A percentile compares a stretch with the other conserved stretches of the same genome.
Evolutionary conservation across 2,329 filamentous ascomycete species (phyloP).

Genomic region (Penicillium janthinellum): DNA sequence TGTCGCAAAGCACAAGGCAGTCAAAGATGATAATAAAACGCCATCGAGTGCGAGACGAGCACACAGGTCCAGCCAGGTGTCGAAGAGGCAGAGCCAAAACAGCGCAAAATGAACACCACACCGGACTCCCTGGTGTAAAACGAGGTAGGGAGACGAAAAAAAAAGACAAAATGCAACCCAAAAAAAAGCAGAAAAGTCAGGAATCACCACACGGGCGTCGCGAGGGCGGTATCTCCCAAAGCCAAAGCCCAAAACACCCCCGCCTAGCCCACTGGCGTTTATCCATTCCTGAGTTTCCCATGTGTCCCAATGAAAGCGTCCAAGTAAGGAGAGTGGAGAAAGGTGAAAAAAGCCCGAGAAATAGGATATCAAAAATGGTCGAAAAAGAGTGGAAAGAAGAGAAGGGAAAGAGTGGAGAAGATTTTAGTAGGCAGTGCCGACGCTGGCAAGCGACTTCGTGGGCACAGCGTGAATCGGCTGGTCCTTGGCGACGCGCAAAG

Average conservation of each 20-base stretch:
- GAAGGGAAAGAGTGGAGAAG: slow-evolving; percentile 19
- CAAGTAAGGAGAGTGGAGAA: slow-evolving; percentile 36
- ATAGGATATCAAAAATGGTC: slow-evolving; percentile 25
- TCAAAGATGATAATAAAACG: slow-evolving; percentile 37
- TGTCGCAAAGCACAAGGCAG: slow-evolving; percentile 14
- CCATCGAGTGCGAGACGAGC: slow-evolving; percentile 45
- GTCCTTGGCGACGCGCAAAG: slow-evolving; percentile 43
- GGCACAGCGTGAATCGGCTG: slow-evolving; percentile 47
- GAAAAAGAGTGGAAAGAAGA: slow-evolving; percentile 26
- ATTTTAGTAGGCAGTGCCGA: slow-evolving; percentile 46
- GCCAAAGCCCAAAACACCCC: slow-evolving; percentile 33
- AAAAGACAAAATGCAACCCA: slow-evolving; percentile 28
- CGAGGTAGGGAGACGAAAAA: slow-evolving; percentile 30
- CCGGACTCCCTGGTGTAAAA: slow-evolving; percentile 47
- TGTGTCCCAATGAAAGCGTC: slow-evolving; percentile 46
- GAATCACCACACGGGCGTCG: slow-evolving; percentile 37
- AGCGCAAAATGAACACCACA: slow-evolving; percentile 43
- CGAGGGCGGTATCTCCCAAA: slow-evolving; percentile 34
- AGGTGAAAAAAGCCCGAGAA: slow-evolving; percentile 25
- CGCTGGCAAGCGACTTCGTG: slow-evolving; percentile 46
- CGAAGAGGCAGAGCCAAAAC: slow-evolving; percentile 37
- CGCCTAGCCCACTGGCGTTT: slow-evolving; percentile 36
- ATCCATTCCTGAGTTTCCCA: slow-evolving; percentile 40
- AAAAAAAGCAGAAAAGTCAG: slow-evolving; percentile 30
- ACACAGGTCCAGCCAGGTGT: slow-evolving; percentile 53